Conservation (phyloP, 306 rosid genomes). For the Lathyrus tuberosus region DNA sequence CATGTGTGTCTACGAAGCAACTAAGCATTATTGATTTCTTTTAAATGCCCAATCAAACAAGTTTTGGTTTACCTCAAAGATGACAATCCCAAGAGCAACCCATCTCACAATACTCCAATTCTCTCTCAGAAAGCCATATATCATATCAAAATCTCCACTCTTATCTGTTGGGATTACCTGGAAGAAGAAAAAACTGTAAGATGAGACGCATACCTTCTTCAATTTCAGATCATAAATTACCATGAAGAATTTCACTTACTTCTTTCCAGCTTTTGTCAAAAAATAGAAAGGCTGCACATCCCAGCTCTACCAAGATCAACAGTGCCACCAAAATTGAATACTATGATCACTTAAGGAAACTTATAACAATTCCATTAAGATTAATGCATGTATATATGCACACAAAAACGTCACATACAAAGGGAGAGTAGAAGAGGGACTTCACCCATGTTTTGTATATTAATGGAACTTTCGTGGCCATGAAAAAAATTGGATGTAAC, state of each 20-base stretch:
- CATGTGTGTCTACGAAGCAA: constrained; percentile 20
- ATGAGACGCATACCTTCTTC: constrained; percentile 32
- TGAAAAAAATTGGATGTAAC: constrained; percentile 13
- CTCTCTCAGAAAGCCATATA: constrained; percentile 64
- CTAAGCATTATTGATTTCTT: constrained; percentile 26
- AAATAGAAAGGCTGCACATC: constrained; percentile 81
- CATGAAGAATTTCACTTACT: constrained; percentile 50
- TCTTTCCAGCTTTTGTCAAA: constrained; percentile 88
- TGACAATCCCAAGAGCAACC: constrained; percentile 87
- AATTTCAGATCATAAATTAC: constrained; percentile 39
- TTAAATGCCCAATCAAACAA: constrained; percentile 10
- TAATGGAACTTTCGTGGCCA: constrained; percentile 10
- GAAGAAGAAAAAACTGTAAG: constrained; percentile 36
- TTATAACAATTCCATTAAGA: constrained; percentile 7
- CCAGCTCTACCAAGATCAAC: constrained; percentile 79
- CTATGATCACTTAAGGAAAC: constrained; percentile 77
- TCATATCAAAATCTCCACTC: constrained; percentile 78
- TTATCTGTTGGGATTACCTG: constrained; percentile 79
- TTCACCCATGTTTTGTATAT: constrained; percentile 25
- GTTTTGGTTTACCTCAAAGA: constrained; percentile 70
- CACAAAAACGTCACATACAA: not conserved
- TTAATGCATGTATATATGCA: constrained; percentile 18
- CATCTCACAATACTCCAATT: constrained; percentile 76
- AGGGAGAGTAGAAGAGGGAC: constrained; percentile 1
- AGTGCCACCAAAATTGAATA: constrained; percentile 72